Base-by-base conservation (phyloP, 441 rosid genomes). In the Pelargonium citronellum region DNA sequence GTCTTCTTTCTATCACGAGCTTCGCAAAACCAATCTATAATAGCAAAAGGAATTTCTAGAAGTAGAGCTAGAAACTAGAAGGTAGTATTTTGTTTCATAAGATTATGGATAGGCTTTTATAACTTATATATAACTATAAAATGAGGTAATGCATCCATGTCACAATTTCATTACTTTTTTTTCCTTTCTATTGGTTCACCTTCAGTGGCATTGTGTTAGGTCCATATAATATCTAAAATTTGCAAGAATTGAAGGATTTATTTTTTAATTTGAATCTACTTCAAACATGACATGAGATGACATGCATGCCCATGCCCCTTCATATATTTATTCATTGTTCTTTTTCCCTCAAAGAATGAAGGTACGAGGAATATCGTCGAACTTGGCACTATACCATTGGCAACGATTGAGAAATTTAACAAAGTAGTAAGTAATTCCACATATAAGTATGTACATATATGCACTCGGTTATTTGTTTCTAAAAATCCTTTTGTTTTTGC, bases 391-490 rank as follows among this genome's bases (percentile, higher is more conserved):
- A 83, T 95, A 73, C 96, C 99, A 0, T 46, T 95, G 74, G 87
- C 82, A 72, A 75, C 96, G 60, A 92, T 95, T 81, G 99, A 95
- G 91, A 95, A 87, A 87, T 86, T 95, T 80, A 80, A 75, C 87
- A 92, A 92, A 88, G 70, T 81, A 81, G 99, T 92, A 74, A 79
- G 87, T 70, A 70, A 16, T 67, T 70, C 6, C 73, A 69, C 61
- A 73, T 68, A 6, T 24, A 16, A 19, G 62, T 57, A 57, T 7
- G 8, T 57, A 3, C 17, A 19, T 57, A 0, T 34, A 34, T 34
- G 39, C 39, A 57, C 62, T 57, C 0, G 1, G 62, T 57, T 57
- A 20, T 41, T 55, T 62, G 39, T 24, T 22, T 11, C 66, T 22
- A 34, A 34, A 4, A 20, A 22, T 10, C 5, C 16, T 24, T 62